A percentile compares a stretch with the other conserved stretches of the same genome.
These are phyloP conservation scores for Monilinia laxa DNA, from an alignment of 2,329 filamentous ascomycete genomes.

Conservation along the genomic window DNA sequence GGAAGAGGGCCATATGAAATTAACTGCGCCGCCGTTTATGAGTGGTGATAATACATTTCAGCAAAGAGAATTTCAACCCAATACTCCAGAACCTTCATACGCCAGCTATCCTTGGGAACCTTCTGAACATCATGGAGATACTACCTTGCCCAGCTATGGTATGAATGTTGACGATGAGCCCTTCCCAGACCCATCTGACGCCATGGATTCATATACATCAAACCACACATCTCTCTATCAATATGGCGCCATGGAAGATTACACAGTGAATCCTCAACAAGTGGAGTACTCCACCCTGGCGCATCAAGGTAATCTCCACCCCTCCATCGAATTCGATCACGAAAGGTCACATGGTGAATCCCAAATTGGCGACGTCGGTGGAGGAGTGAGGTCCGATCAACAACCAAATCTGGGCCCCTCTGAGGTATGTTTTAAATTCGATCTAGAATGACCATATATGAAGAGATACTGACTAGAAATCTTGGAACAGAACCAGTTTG, in stretches of 20 bases:
- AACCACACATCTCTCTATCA: neutral
- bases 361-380: neutral
- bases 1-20: neutral
- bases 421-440: slow-evolving; percentile 4
- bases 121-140: neutral
- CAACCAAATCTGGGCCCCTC: neutral
- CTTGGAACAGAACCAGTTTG: neutral
- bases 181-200: neutral
- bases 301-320: neutral
- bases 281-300: neutral
- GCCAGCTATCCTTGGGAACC: neutral
- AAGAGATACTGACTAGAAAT: neutral
- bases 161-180: neutral
- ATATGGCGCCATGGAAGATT: neutral
- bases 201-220: neutral
- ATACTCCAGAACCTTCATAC: neutral
- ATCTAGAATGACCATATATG: slow-evolving; percentile 11
- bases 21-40: neutral
- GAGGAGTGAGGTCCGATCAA: slow-evolving; percentile 11
- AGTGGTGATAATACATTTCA: neutral
- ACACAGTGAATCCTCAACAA: neutral
- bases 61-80: neutral
- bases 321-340: slow-evolving; percentile 11
- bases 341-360: neutral
- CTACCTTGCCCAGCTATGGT: neutral